A percentile compares a stretch with the other conserved stretches of the same genome.
These are phyloP conservation scores for Pseudogymnoascus sp. DNA, from an alignment of 2,329 filamentous ascomycete genomes.

Conservation along the genomic window DNA sequence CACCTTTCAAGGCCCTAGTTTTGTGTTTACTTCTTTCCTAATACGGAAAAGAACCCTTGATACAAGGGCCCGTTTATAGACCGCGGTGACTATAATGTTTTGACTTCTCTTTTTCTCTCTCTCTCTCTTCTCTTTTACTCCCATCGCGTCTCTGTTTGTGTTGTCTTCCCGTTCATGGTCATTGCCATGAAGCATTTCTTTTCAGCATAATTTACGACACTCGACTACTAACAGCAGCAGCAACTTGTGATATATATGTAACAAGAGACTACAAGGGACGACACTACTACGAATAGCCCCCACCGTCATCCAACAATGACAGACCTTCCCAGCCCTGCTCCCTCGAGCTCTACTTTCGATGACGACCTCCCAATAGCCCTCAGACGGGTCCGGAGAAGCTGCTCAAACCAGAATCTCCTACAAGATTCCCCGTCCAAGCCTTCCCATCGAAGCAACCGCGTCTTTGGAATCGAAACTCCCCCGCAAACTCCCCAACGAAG, in stretches of 20 bases:
- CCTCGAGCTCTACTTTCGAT: not conserved
- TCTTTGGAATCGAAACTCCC: conserved; percentile 30
- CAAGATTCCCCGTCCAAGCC: conserved; percentile 23
- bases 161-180: not conserved
- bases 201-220: not conserved
- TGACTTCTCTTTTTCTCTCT: not conserved
- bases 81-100: not conserved
- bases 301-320: not conserved
- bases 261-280: too few relatives aligned
- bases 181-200: not conserved
- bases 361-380: not conserved
- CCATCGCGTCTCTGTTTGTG: not conserved
- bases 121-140: not conserved
- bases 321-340: not conserved
- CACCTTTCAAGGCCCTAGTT: not conserved
- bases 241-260: not conserved
- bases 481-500: conserved; percentile 22
- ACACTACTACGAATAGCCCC: not conserved
- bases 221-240: not conserved
- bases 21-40: not conserved
- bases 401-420: not conserved
- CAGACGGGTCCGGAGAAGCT: not conserved
- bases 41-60: not conserved
- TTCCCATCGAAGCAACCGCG: conserved; percentile 44
- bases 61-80: not conserved